These are phyloP conservation scores for Pulveroboletus sp. DNA, from an alignment of 768 basidiomycete species.

Conservation along the genomic window DNA sequence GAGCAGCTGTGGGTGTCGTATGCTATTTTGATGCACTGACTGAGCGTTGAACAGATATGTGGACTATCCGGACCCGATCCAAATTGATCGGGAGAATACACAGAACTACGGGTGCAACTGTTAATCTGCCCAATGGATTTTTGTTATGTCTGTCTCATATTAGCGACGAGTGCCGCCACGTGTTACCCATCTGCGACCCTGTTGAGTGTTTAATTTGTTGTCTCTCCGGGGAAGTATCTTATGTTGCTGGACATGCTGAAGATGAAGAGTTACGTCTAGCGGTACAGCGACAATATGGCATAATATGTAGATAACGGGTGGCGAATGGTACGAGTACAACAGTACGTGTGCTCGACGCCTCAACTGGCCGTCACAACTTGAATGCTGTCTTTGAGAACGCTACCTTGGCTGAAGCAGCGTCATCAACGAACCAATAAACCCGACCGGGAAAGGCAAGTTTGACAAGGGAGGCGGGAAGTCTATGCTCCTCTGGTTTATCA, in stretches of 20 bases:
- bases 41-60: constrained; percentile 64
- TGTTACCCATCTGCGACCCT: constrained; percentile 31
- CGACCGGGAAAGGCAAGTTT: constrained; percentile 74
- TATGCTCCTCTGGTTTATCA: constrained; percentile 65
- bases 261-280: constrained; percentile 1
- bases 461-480: constrained; percentile 81
- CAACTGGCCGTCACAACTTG: constrained; percentile 39
- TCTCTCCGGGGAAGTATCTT: constrained; percentile 20
- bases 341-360: constrained; percentile 4
- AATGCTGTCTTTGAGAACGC: constrained; percentile 53
- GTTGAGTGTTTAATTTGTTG: constrained; percentile 34
- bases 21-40: constrained; percentile 10
- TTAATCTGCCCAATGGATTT: constrained; percentile 37
- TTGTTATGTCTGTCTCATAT: constrained; percentile 25
- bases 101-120: constrained; percentile 94
- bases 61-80: constrained; percentile 98
- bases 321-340: constrained; percentile 25
- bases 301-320: constrained; percentile 11
- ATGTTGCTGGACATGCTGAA: constrained; percentile 17
- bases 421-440: constrained; percentile 93
- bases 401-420: constrained; percentile 67
- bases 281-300: constrained; percentile 14
- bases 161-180: constrained; percentile 21
- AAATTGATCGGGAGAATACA: constrained; percentile 88
- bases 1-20: constrained; percentile 72